Evolutionary conservation across 2,329 filamentous ascomycete species (phyloP).

Genomic region (Sordariomycetes sp.): DNA sequence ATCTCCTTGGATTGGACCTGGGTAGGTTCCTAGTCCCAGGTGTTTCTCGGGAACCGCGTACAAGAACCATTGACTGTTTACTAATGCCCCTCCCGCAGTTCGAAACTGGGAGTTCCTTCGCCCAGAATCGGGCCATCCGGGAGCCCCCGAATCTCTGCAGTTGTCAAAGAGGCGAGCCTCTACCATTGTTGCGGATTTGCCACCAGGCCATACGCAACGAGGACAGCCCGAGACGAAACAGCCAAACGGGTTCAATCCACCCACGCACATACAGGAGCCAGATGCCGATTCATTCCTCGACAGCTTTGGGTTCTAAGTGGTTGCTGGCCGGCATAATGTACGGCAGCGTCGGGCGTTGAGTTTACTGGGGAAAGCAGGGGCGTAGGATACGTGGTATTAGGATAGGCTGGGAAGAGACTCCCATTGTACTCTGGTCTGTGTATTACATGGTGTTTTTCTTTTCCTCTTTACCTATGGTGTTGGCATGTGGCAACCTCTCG

Average conservation of each 20-base stretch:
- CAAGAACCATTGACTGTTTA: background rate
- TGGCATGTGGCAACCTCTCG: no score
- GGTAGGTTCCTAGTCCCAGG: constrained; percentile 35
- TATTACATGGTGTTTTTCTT: no score
- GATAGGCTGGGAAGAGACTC: no score
- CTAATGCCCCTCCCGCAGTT: constrained; percentile 32
- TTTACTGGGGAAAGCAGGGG: no score
- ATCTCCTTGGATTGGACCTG: constrained; percentile 76
- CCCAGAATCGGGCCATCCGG: constrained; percentile 19
- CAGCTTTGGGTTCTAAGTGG: constrained; percentile 74
- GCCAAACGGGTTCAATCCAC: constrained; percentile 40
- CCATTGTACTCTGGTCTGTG: no score
- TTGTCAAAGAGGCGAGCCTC: constrained; percentile 63
- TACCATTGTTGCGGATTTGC: constrained; percentile 68
- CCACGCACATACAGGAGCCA: constrained; percentile 57
- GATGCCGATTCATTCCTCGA: constrained; percentile 80
- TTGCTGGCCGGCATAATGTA: background rate
- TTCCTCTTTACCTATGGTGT: no score
- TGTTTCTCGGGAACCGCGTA: background rate
- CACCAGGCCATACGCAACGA: constrained; percentile 33
- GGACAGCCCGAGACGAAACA: constrained; percentile 15
- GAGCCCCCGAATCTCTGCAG: constrained; percentile 53
- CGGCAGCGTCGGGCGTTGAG: background rate
- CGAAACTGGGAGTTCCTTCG: constrained; percentile 72
- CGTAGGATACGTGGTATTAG: no score